phyloP scores from a whole-genome alignment of 495 filamentous ascomycete genomes.

The Talaromyces borbonicus region DNA sequence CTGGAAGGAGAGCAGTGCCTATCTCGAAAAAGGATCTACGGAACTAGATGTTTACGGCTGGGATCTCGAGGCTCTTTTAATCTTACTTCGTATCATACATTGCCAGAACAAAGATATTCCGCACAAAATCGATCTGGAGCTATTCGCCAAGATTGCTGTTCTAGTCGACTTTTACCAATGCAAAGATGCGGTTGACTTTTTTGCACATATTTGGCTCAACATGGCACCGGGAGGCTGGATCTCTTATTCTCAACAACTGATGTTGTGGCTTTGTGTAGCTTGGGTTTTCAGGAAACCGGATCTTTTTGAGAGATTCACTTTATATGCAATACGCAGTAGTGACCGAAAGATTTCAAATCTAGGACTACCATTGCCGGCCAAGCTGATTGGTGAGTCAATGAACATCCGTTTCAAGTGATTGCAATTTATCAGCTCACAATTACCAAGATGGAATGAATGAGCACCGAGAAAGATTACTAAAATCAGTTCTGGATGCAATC shows the following conservation, averaged over 20 bases:
- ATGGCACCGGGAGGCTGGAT: conserved; percentile 10
- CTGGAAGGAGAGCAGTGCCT: conserved; percentile 15
- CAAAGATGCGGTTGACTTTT: conserved; percentile 32
- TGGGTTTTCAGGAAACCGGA: conserved; percentile 13
- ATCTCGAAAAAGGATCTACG: conserved; percentile 21
- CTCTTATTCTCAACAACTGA: conserved; percentile 11
- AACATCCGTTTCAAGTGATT: not conserved
- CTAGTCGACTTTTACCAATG: conserved; percentile 41
- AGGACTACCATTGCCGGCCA: not conserved
- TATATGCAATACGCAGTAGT: not conserved
- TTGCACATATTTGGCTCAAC: conserved; percentile 31
- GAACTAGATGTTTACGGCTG: conserved; percentile 18
- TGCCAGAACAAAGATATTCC: conserved; percentile 31
- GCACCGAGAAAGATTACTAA: not conserved
- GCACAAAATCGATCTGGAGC: conserved; percentile 21
- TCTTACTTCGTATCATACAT: conserved; percentile 41
- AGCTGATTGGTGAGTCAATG: conserved; percentile 1
- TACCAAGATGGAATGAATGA: not conserved
- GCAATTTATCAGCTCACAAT: not conserved
- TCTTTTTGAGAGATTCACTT: conserved; percentile 5
- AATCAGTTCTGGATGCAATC: not conserved
- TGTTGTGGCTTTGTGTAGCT: conserved; percentile 22
- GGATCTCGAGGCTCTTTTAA: conserved; percentile 29
- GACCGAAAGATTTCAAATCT: not conserved
- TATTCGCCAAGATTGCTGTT: conserved; percentile 34